These are phyloP conservation scores for Neurospora cerealis DNA, from an alignment of 495 filamentous ascomycete genomes.

Conservation along the genomic window DNA sequence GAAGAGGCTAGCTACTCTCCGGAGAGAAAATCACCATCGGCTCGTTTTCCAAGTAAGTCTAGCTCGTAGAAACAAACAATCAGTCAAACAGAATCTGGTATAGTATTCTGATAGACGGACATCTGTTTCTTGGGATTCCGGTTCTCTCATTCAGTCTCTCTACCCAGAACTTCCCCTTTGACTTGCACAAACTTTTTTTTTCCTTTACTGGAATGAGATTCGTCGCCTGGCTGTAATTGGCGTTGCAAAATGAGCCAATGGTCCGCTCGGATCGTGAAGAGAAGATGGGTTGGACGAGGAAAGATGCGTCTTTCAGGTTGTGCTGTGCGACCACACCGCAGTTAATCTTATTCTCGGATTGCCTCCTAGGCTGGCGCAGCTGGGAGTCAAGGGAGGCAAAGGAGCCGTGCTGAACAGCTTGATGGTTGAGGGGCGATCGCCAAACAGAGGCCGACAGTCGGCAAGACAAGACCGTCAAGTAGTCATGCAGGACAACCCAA, in stretches of 20 bases:
- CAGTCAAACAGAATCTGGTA: background rate
- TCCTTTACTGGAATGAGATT: constrained; percentile 15
- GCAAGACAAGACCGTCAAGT: constrained; percentile 13
- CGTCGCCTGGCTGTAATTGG: constrained; percentile 14
- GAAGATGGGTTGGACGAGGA: constrained; percentile 15
- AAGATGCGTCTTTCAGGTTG: constrained; percentile 18
- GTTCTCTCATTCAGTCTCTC: constrained; percentile 5
- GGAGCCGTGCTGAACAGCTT: constrained; percentile 4
- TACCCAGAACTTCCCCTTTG: constrained; percentile 8
- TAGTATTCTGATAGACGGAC: background rate
- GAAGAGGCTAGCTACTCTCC: background rate
- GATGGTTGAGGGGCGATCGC: constrained; percentile 16
- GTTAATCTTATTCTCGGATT: constrained; percentile 12
- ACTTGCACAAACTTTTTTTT: constrained; percentile 1
- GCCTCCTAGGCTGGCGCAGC: constrained; percentile 8
- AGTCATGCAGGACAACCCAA: constrained; percentile 25
- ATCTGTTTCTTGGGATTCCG: background rate
- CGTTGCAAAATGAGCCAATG: constrained; percentile 18
- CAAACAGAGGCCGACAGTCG: constrained; percentile 17
- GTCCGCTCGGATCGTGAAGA: constrained; percentile 14
- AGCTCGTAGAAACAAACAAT: background rate
- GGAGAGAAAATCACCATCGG: background rate
- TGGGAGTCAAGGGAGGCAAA: background rate
- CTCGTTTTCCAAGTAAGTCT: background rate
- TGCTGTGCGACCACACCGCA: constrained; percentile 23